Evolutionary conservation across 2,329 filamentous ascomycete genomes (phyloP).

Genomic region (Zelopaecilomyces penicillatus): DNA sequence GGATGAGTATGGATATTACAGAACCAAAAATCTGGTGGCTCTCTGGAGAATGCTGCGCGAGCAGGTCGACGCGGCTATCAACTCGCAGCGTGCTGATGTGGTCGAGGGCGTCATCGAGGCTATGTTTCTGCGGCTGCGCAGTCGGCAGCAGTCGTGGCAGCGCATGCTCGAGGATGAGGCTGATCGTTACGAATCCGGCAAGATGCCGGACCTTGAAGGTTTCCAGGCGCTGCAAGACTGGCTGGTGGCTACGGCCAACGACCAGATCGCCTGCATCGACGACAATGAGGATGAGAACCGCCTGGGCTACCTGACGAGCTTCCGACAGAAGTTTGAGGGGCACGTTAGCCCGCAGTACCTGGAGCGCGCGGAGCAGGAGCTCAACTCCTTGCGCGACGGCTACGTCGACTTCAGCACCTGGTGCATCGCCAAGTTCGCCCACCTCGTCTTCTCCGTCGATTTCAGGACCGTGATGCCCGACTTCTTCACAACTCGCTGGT

Average conservation of each 20-base stretch:
- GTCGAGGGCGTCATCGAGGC: conserved; percentile 92
- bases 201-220: conserved; percentile 49
- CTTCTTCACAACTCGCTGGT: conserved; percentile 91
- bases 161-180: conserved; percentile 81
- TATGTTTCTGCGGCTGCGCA: conserved; percentile 82
- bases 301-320: conserved; percentile 75
- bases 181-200: conserved; percentile 56
- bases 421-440: conserved; percentile 80
- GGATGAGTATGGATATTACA: conserved; percentile 83
- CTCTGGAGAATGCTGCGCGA: conserved; percentile 98
- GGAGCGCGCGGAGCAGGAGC: conserved; percentile 63
- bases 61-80: conserved; percentile 76
- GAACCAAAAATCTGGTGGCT: conserved; percentile 84
- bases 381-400: conserved; percentile 71
- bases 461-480: conserved; percentile 75
- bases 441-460: conserved; percentile 83
- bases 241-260: conserved; percentile 94
- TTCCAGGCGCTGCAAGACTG: conserved; percentile 86
- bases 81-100: conserved; percentile 80
- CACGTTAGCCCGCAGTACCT: conserved; percentile 75
- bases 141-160: conserved; percentile 79
- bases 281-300: conserved; percentile 72
- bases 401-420: conserved; percentile 94
- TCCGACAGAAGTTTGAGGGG: conserved; percentile 73
- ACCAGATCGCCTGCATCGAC: conserved; percentile 97